These are phyloP conservation scores for Podospora pseudopauciseta DNA, from an alignment of 495 filamentous ascomycete genomes.

Conservation along the genomic window DNA sequence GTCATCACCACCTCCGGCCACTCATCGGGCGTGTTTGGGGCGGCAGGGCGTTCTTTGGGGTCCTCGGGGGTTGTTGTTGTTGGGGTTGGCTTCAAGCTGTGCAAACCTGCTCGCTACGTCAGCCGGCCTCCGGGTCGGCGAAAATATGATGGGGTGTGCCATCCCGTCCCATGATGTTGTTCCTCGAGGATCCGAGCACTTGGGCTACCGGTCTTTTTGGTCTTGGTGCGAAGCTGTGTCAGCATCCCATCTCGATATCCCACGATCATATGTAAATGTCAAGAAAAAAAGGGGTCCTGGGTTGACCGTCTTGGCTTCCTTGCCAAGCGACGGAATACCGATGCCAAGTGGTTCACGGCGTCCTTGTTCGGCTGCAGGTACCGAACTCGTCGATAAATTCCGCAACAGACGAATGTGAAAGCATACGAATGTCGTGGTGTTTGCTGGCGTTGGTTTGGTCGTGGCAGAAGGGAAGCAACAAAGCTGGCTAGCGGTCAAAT, in stretches of 20 bases:
- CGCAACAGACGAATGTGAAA: not conserved
- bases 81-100: not conserved
- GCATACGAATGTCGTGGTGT: not conserved
- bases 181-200: not conserved
- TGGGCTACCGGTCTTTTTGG: not conserved
- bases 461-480: not conserved
- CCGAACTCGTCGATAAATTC: not conserved
- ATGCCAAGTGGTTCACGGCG: not conserved
- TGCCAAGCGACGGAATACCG: not conserved
- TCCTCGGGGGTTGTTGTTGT: not conserved
- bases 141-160: not conserved
- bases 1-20: not conserved
- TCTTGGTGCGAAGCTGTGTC: not conserved
- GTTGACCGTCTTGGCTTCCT: not conserved
- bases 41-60: not conserved
- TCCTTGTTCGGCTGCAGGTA: not conserved
- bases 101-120: not conserved
- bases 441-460: not conserved
- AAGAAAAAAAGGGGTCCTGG: not conserved
- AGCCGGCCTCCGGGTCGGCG: not conserved
- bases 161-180: not conserved
- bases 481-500: not conserved
- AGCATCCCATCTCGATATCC: not conserved
- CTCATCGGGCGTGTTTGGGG: not conserved
- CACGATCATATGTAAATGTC: not conserved